These are phyloP conservation scores for Chlamydomonas schloesseri DNA, from an alignment of 139 green algal species.

Conservation along the genomic window DNA sequence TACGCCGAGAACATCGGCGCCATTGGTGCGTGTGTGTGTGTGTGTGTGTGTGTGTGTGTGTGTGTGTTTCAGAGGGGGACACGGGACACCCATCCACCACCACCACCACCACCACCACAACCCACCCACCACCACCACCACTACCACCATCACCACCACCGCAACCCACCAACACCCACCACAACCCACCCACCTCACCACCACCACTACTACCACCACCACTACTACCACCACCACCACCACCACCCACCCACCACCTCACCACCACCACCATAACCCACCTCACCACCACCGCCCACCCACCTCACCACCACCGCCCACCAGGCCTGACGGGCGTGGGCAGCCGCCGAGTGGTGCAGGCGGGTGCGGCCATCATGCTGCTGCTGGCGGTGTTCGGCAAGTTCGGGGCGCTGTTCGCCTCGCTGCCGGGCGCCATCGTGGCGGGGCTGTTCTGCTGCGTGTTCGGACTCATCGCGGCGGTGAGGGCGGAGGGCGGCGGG, in stretches of 20 bases:
- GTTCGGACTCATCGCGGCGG: constrained; percentile 72
- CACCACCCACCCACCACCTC: not conserved
- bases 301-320: not conserved
- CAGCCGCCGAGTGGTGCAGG: constrained; percentile 68
- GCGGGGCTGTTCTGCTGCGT: constrained; percentile 79
- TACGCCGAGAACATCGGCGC: constrained; percentile 73
- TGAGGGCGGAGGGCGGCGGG: not conserved
- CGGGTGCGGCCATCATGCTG: constrained; percentile 67
- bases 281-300: not conserved
- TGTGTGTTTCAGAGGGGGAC: too few species aligned
- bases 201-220: too few species aligned
- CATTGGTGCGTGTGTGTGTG: not conserved
- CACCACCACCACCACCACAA: not conserved
- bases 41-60: not conserved
- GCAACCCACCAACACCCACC: too few species aligned
- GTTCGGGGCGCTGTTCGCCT: constrained; percentile 81
- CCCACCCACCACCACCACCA: too few species aligned
- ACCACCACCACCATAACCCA: too few species aligned
- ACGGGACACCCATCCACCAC: too few species aligned
- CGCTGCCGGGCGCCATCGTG: constrained; percentile 72
- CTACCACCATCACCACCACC: not conserved
- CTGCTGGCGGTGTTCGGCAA: constrained; percentile 75
- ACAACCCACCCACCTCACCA: too few species aligned
- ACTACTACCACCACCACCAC: not conserved
- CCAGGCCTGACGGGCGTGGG: constrained; percentile 74